Percentiles rank a stretch among this genome's conserved stretches.
Conservation (phyloP, 176 grass and related monocot species). For the Carex scoparia region DNA sequence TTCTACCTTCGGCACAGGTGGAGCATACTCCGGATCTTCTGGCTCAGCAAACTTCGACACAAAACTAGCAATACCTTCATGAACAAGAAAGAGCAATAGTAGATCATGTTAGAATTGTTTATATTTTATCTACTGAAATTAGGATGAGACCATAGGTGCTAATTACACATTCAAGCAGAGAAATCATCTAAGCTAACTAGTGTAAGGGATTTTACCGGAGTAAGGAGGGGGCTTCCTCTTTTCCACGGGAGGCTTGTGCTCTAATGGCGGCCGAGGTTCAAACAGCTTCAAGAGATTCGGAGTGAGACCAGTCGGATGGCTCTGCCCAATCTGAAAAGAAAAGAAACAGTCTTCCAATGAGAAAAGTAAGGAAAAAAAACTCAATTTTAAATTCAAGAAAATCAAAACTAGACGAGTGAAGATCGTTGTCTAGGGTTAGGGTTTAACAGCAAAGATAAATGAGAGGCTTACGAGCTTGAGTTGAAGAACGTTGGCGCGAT, state of each 20-base stretch:
- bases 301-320: constrained; percentile 80
- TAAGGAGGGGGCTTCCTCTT: constrained; percentile 64
- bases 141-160: not conserved
- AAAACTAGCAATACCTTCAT: constrained; percentile 60
- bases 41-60: constrained; percentile 51
- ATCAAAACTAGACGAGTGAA: not conserved
- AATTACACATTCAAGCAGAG: not conserved
- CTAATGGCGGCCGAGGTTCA: constrained; percentile 65
- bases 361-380: too few species aligned
- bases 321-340: constrained; percentile 70
- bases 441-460: constrained; percentile 19
- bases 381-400: not conserved
- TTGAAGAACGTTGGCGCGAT: constrained; percentile 79
- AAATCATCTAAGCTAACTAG: not conserved
- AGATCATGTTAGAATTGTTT: not conserved
- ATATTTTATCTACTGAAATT: not conserved
- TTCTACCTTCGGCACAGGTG: constrained; percentile 46
- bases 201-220: constrained; percentile 28
- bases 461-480: constrained; percentile 57
- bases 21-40: constrained; percentile 52
- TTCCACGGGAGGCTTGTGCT: constrained; percentile 66
- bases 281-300: constrained; percentile 91
- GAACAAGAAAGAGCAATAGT: not conserved
- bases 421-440: constrained; percentile 30
- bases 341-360: not conserved